Evolutionary conservation across 306 rosid species (phyloP).

Genomic region (Quercus aquifolioides): DNA sequence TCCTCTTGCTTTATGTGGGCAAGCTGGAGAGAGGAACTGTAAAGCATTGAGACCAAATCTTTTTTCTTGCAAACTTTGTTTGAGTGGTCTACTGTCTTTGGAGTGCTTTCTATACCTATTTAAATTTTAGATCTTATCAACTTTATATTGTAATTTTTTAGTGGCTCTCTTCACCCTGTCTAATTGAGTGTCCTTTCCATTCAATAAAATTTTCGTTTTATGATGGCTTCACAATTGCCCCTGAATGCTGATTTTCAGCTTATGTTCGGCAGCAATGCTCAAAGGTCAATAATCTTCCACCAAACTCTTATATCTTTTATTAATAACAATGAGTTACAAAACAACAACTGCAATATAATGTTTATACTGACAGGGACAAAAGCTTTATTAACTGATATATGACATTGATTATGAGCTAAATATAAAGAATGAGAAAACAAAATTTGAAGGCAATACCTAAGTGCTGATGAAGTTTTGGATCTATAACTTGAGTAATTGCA

Average conservation of each 20-base stretch:
- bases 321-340: background rate
- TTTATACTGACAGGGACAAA: background rate
- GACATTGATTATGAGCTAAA: background rate
- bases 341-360: background rate
- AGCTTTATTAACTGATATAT: background rate
- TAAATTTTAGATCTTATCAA: no score
- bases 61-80: background rate
- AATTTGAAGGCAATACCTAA: slow-evolving; percentile 55
- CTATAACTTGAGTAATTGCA: slow-evolving; percentile 85
- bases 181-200: background rate
- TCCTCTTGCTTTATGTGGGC: background rate
- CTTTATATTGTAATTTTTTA: background rate
- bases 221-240: background rate
- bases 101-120: no score
- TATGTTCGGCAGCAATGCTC: background rate
- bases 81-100: no score
- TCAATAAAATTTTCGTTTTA: background rate
- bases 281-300: background rate
- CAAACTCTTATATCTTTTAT: background rate
- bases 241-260: background rate
- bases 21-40: background rate
- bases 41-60: background rate
- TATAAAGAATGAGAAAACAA: slow-evolving; percentile 15
- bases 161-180: background rate
- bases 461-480: slow-evolving; percentile 97